Base-by-base conservation (phyloP, 1,284 basidiomycete genomes). In the Gymnopus androsaceus region DNA sequence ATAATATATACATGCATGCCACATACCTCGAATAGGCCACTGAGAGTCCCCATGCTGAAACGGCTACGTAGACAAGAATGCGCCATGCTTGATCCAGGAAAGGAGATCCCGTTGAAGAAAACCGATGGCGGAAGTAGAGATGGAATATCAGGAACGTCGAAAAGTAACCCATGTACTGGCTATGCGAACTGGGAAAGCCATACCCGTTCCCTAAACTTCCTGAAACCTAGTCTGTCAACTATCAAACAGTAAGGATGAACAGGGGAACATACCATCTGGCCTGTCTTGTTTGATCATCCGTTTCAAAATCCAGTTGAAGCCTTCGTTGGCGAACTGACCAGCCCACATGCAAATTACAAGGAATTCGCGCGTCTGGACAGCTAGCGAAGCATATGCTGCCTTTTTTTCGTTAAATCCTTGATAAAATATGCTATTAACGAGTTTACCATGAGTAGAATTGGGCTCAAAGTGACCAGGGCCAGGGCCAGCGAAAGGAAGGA, bases 121-220 rank as follows among this genome's bases (percentile, higher is more conserved):
- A 91, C 2, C 79, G 78, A 64, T 92, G 88, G 42, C 86, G 83
- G 60, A 83, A 84, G 58, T 80, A 81, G 51, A 94, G 70, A 70
- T 94, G 92, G 64, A 85, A 81, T 36, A 85, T 67, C 44, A 94
- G 74, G 69, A 94, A 94, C 0, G 88, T 77, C 2, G 85, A 78
- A 64, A 94, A 94, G 71, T 91, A 94, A 4, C 86, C 92, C 86
- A 94, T 90, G 69, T 89, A 94, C 70, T 94, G 92, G 66, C 89
- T 90, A 66, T 94, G 92, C 11, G 90, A 92, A 0, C 91, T 93
- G 0, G 92, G 92, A 67, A 94, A 94, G 11, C 91, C 92, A 65
- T 92, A 94, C 6, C 92, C 92, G 54, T 80, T 81, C 11, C 87
- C 88, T 33, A 86, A 71, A 50, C 78, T 77, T 50, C 77, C 87